Base-by-base conservation (phyloP, 2,329 filamentous ascomycete genomes). In the Botrytis byssoidea region DNA sequence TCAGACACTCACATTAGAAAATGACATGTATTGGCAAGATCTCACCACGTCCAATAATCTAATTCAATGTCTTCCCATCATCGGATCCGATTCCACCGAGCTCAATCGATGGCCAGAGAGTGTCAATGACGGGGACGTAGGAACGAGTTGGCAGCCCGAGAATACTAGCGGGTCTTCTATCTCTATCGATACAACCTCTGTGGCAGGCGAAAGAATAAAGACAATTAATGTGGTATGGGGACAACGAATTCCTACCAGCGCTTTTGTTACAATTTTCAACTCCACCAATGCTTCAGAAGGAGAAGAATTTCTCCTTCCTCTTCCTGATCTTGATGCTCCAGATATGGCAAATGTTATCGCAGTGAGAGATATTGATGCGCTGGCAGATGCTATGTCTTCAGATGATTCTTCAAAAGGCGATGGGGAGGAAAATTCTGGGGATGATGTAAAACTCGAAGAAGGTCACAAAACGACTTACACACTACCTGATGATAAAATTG, bases 101-200 rank as follows among this genome's bases (percentile, higher is more conserved):
- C 85, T 88, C 0, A 90, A 90, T n/a, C 90, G 92, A 79, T 90
- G 91, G 81, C 88, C 90, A 0, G 85, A 91, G 71, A 85, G 86
- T 0, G 89, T 88, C 4, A 86, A 91, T 69, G 90, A 92, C 77
- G 90, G 90, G 67, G 88, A 88, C 9, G 83, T 86, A 6, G 88
- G 86, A 46, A 92, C 90, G 0, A 88, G 87, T 77, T 92, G 90
- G 90, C 89, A 91, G 77, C 89, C 90, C 0, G 60, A 40, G 5
- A 40, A 14, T 29, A 51, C 59, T 6, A 25, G 18, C 1, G 8
- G 7, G 2, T 32, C 60, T 10, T 48, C 46, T 20, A 20, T 72
- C 16, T 40, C 61, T 16, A 67, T 67, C 16, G n/a, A 67, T 35
- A 72, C 70, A 14, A n/a, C 22, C 3, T 6, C 35, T 10, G 44